Evolutionary conservation across 306 rosid genomes (phyloP).

Genomic region (Cyamopsis tetragonoloba): DNA sequence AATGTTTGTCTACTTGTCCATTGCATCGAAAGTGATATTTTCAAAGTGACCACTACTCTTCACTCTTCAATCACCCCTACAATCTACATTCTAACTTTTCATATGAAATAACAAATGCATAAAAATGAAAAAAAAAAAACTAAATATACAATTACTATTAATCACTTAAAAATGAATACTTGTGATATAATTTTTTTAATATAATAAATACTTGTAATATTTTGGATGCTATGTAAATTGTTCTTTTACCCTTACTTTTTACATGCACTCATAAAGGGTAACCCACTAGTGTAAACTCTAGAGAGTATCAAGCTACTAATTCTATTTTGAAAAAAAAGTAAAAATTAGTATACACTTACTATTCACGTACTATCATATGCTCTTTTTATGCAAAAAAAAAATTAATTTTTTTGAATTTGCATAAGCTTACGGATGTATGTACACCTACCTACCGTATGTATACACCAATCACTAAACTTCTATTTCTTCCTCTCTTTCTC

Average conservation of each 20-base stretch:
- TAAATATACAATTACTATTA: too few species aligned
- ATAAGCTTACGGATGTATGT: too few species aligned
- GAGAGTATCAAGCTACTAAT: not conserved
- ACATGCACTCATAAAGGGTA: not conserved
- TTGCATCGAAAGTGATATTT: constrained; percentile 22
- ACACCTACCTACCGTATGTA: too few species aligned
- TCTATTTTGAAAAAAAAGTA: too few species aligned
- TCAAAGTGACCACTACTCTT: constrained; percentile 4
- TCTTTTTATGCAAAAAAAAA: too few species aligned
- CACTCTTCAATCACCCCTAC: not conserved
- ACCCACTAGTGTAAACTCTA: not conserved
- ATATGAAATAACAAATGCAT: not conserved
- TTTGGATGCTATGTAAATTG: not conserved
- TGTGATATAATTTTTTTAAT: too few species aligned
- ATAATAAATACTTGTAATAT: not conserved
- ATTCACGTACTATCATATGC: too few species aligned
- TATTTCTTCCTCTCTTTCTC: not conserved
- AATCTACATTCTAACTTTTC: not conserved
- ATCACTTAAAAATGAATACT: too few species aligned
- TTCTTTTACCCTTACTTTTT: constrained; percentile 3
- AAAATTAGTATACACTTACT: too few species aligned
- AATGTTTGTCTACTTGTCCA: constrained; percentile 13
- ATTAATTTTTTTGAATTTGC: too few species aligned
- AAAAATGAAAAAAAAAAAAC: too few species aligned
- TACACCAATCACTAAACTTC: too few species aligned